Evolutionary conservation across 108 stramenopile genomes (phyloP), one percentile per base, ranked within the genome.

Genomic region (Halocafeteria seosinensis): DNA sequence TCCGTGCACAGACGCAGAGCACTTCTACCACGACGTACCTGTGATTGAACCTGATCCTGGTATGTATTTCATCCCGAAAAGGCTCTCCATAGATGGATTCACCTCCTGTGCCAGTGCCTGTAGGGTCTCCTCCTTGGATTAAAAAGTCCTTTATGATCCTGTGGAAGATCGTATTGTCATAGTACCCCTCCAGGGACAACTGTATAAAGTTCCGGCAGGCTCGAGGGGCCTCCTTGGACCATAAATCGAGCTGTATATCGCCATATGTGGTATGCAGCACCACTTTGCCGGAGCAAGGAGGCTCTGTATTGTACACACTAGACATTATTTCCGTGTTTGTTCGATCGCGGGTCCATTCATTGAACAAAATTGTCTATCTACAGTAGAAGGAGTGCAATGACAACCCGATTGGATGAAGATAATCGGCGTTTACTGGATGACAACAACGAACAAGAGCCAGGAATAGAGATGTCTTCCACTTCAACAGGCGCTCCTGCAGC

Each of bases 291-390:
- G 82, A 64, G 27, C 85, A 78, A 31, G 78, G 70, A n/a, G 93
- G 93, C 76, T 95, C 93, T 17, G 87, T 89, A 30, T 84, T 78
- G 69, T 95, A 95, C 9, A 95, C 85, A 77, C 76, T 80, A 55
- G 83, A 85, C 93, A 94, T 94, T 21, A 47, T 21, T 47, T 47
- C 17, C 42, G 17, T 47, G 42, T n/a, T n/a, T n/a, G n/a, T n/a
- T n/a, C n/a, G n/a, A n/a, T n/a, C n/a, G n/a, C n/a, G n/a, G n/a
- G n/a, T n/a, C n/a, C n/a, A n/a, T n/a, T n/a, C n/a, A n/a, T n/a
- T n/a, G n/a, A n/a, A n/a, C n/a, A n/a, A n/a, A n/a, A n/a, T n/a
- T n/a, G n/a, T n/a, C n/a, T n/a, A n/a, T n/a, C n/a, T n/a, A n/a
- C n/a, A n/a, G n/a, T n/a, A n/a, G n/a, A n/a, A n/a, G n/a, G n/a